phyloP scores from a whole-genome alignment of 2,329 filamentous ascomycete species.

The Colletotrichum cordylinicola region DNA sequence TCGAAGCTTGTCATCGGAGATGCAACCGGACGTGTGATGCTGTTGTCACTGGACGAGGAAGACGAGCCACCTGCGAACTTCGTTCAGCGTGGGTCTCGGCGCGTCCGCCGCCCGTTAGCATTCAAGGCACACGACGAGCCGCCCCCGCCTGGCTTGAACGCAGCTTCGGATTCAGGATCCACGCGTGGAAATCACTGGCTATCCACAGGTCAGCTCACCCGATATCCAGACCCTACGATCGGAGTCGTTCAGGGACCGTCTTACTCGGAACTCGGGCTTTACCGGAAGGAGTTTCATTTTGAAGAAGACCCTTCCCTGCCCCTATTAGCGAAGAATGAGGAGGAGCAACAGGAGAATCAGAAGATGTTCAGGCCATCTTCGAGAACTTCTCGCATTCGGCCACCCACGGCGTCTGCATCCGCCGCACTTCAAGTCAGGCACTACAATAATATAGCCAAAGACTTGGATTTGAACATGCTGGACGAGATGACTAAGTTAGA shows the following conservation, averaged over 20 bases:
- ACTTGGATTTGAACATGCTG: neutral
- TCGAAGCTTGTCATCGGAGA: constrained; percentile 65
- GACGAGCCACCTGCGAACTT: constrained; percentile 40
- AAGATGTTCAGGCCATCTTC: constrained; percentile 23
- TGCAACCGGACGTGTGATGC: constrained; percentile 63
- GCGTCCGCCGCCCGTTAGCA: constrained; percentile 49
- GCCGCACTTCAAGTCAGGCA: neutral
- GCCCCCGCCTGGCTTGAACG: constrained; percentile 36
- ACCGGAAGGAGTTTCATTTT: constrained; percentile 53
- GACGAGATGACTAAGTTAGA: neutral
- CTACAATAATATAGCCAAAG: neutral
- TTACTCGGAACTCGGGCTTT: constrained; percentile 54
- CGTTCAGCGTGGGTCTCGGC: constrained; percentile 31
- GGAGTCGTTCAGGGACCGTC: constrained; percentile 62
- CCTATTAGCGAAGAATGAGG: constrained; percentile 49
- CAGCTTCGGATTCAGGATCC: constrained; percentile 29
- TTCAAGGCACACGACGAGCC: constrained; percentile 58
- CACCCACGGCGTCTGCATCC: neutral
- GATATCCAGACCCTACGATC: constrained; percentile 51
- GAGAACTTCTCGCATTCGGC: constrained; percentile 4
- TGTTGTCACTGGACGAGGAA: constrained; percentile 55
- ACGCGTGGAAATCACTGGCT: constrained; percentile 40
- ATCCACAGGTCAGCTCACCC: constrained; percentile 41
- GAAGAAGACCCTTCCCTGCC: constrained; percentile 46
- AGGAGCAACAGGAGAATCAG: constrained; percentile 47